Base-by-base conservation (phyloP, 2,329 filamentous ascomycete genomes). In the Aspergillus ochraceus region DNA sequence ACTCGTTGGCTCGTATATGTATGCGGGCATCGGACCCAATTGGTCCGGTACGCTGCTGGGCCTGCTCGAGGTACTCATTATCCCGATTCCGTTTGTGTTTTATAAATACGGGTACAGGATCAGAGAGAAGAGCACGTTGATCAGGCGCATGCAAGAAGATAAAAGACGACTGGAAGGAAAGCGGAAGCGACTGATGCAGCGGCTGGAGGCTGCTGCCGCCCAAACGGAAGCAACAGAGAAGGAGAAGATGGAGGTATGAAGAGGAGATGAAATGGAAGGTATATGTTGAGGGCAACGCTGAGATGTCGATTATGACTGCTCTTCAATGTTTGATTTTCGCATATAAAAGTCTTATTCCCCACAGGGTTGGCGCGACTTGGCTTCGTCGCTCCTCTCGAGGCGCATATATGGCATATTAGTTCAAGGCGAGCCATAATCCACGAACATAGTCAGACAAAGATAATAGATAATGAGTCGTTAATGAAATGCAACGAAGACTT, bases 31-130 rank as follows among this genome's bases (percentile, higher is more conserved):
- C 10, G 87, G 88, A 0, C 86, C 90, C 0, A 88, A 91, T 62
- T 95, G 91, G 91, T 88, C 90, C 0, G 90, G 89, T 0, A 93
- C 90, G 0, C 77, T 95, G 51, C 79, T 95, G 3, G 90, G 89
- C 0, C 69, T 93, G 55, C 77, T 96, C 2, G 90, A 94, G 67
- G 84, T 91, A 1, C 78, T 81, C 0, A 84, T 92, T 68, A 88
- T 95, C 17, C 91, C 92, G 0, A 92, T 95, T 51, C 91, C 91
- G 0, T 84, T 94, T 58, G 80, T 91, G 0, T 95, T 96, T 69
- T 95, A 91, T 64, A 74, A 77, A 47, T 85, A 87, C 64, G 83
- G 84, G 1, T 72, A 83, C 52, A 81, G 79, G 71, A 86, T 89
- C 63, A 74, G 86, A 52, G 74, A 80, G 70, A 83, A 82, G 76